Percentiles rank a stretch among this genome's conserved stretches.
phyloP scores from a whole-genome alignment of 2,329 filamentous ascomycete genomes.

The Clarireedia homoeocarpa region DNA sequence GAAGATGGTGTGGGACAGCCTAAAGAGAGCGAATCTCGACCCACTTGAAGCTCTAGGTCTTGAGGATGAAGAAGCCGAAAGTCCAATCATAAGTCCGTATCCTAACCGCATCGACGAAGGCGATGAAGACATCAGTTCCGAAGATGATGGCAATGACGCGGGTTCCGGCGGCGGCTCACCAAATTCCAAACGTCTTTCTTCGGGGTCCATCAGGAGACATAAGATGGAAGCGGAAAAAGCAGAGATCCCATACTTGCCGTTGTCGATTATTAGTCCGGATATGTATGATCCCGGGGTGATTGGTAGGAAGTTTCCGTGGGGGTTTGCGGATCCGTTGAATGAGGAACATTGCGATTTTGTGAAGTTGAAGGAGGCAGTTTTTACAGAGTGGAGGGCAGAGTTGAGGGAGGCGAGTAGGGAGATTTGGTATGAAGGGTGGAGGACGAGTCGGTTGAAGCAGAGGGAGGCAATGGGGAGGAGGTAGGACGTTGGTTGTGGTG shows the following conservation, averaged over 20 bases:
- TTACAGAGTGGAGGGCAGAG: constrained; percentile 87
- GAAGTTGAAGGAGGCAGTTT: constrained; percentile 83
- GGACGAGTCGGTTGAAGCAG: constrained; percentile 54
- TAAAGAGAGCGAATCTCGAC: constrained; percentile 80
- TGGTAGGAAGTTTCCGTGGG: constrained; percentile 91
- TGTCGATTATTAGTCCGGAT: constrained; percentile 92
- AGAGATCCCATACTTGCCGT: constrained; percentile 66
- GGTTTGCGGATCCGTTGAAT: constrained; percentile 90
- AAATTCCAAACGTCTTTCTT: constrained; percentile 26
- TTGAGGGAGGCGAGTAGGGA: constrained; percentile 84
- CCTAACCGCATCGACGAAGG: constrained; percentile 46
- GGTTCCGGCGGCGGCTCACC: constrained; percentile 17
- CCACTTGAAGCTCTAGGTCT: constrained; percentile 80
- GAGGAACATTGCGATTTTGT: constrained; percentile 89
- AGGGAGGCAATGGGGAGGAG: constrained; percentile 20
- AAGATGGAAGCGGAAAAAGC: constrained; percentile 36
- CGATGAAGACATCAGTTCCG: constrained; percentile 37
- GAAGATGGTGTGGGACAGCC: constrained; percentile 78
- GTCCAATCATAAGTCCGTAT: constrained; percentile 33
- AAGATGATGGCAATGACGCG: constrained; percentile 17
- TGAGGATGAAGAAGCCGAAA: constrained; percentile 62
- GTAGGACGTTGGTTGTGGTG: constrained; percentile 12
- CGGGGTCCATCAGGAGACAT: constrained; percentile 27
- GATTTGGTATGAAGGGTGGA: constrained; percentile 94
- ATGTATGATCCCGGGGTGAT: constrained; percentile 73